Evolutionary conservation across 257 asterid species (phyloP), one percentile per base, ranked within the genome.

Genomic region (Phtheirospermum japonicum): DNA sequence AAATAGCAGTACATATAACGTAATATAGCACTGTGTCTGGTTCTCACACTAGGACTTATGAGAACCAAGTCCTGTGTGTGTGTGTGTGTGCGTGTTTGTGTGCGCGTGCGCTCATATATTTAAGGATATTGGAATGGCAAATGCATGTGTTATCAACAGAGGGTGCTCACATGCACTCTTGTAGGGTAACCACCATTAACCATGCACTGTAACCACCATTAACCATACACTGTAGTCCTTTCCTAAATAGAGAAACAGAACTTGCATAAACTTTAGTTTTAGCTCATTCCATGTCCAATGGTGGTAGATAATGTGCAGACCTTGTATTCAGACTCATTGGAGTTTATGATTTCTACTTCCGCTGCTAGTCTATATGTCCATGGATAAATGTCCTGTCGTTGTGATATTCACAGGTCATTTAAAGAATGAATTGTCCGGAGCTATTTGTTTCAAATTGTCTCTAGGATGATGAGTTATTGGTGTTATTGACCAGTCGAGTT

Each of bases 101-200:
- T 46, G 54, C 13, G 13, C 23, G 19, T 46, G 6, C 23, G 53
- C 6, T 46, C 16, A n/a, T 40, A 40, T 40, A n/a, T 37, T 37
- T 37, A 37, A 4, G 42, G 43, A 37, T 37, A 39, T 39, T 9
- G n/a, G 51, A 43, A n/a, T 45, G 10, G 8, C n/a, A 13, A 4
- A 42, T 13, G 48, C 16, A 46, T 61, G n/a, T n/a, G n/a, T n/a
- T n/a, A n/a, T n/a, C 57, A 26, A 45, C 39, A 20, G 2, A 61
- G 66, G 56, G 14, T 28, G 57, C 55, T 42, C 42, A 14, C 31
- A n/a, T n/a, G n/a, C n/a, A n/a, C n/a, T n/a, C n/a, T 14, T 57
- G 31, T 33, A 30, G 31, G 46, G 2, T 45, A 52, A 52, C 34
- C 4, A 14, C 34, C n/a, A n/a, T n/a, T n/a, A n/a, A n/a, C n/a